These are phyloP conservation scores for Botrytis elliptica DNA, from an alignment of 2,329 filamentous ascomycete species.

Conservation along the genomic window DNA sequence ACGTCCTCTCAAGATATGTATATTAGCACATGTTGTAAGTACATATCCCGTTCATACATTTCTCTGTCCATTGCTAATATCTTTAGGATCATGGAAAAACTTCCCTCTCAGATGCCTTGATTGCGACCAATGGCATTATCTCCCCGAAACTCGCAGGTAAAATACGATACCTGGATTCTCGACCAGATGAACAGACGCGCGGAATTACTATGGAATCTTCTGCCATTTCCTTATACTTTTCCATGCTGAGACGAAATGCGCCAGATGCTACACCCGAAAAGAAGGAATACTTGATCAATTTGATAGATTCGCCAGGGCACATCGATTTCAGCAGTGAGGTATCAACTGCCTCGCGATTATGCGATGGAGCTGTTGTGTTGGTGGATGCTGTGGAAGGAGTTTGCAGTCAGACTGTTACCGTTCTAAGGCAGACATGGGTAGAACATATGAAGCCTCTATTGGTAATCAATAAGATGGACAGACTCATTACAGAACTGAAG, in stretches of 20 bases:
- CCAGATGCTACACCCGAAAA: slow-evolving; percentile 68
- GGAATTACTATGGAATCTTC: slow-evolving; percentile 99
- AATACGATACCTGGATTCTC: slow-evolving; percentile 94
- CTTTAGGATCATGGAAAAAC: slow-evolving; percentile 91
- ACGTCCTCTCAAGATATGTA: slow-evolving; percentile 68
- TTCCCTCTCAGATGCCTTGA: slow-evolving; percentile 89
- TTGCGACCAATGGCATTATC: slow-evolving; percentile 99
- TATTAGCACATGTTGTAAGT: slow-evolving; percentile 83
- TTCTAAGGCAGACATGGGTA: slow-evolving; percentile 89
- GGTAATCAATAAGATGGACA: slow-evolving; percentile 98
- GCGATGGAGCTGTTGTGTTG: slow-evolving; percentile 89
- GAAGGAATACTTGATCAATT: slow-evolving; percentile 91
- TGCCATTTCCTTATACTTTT: slow-evolving; percentile 94
- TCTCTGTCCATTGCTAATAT: neutral
- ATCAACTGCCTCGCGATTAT: slow-evolving; percentile 89
- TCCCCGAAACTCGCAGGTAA: slow-evolving; percentile 96
- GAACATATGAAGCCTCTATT: slow-evolving; percentile 93
- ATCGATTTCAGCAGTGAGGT: slow-evolving; percentile 99
- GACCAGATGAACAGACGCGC: slow-evolving; percentile 90
- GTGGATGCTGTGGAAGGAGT: slow-evolving; percentile 98
- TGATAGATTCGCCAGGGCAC: slow-evolving; percentile 97
- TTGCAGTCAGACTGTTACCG: slow-evolving; percentile 97
- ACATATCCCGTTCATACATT: neutral
- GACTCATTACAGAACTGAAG: slow-evolving; percentile 88
- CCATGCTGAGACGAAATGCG: slow-evolving; percentile 73